These are phyloP conservation scores for Xylariaceae sp. DNA, from an alignment of 2,329 filamentous ascomycete species.

Conservation along the genomic window DNA sequence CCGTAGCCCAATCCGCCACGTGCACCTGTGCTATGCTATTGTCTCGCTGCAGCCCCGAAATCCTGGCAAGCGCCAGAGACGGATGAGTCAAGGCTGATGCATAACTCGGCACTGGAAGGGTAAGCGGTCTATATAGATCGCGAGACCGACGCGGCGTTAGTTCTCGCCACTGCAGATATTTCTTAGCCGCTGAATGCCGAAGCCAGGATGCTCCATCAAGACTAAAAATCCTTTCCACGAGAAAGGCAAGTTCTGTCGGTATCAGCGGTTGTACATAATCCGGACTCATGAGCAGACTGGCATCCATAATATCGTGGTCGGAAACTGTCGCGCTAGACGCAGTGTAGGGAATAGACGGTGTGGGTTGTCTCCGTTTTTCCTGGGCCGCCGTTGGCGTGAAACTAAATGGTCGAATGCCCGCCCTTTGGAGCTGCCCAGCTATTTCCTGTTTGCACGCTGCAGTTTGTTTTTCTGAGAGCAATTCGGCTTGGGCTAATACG, in stretches of 20 bases:
- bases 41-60: conserved; percentile 49
- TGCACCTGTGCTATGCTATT: conserved; percentile 58
- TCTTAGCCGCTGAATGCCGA: conserved; percentile 81
- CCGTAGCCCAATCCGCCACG: conserved; percentile 81
- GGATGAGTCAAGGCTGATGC: conserved; percentile 17
- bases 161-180: conserved; percentile 75
- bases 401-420: conserved; percentile 69
- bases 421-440: conserved; percentile 59
- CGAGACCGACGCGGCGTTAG: conserved; percentile 34
- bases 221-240: conserved; percentile 80
- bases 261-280: conserved; percentile 85
- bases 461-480: conserved; percentile 64
- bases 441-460: conserved; percentile 66
- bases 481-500: conserved; percentile 79
- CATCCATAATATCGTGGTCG: conserved; percentile 87
- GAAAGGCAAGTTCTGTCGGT: conserved; percentile 71
- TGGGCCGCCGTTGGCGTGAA: conserved; percentile 57
- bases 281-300: conserved; percentile 89
- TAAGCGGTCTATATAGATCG: conserved; percentile 48
- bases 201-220: conserved; percentile 80
- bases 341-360: conserved; percentile 66
- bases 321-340: conserved; percentile 76
- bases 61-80: conserved; percentile 65
- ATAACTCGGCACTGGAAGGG: conserved; percentile 20
- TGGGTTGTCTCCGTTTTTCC: conserved; percentile 31